phyloP scores from a whole-genome alignment of 1,284 basidiomycete species.

The Inonotus hispidus region DNA sequence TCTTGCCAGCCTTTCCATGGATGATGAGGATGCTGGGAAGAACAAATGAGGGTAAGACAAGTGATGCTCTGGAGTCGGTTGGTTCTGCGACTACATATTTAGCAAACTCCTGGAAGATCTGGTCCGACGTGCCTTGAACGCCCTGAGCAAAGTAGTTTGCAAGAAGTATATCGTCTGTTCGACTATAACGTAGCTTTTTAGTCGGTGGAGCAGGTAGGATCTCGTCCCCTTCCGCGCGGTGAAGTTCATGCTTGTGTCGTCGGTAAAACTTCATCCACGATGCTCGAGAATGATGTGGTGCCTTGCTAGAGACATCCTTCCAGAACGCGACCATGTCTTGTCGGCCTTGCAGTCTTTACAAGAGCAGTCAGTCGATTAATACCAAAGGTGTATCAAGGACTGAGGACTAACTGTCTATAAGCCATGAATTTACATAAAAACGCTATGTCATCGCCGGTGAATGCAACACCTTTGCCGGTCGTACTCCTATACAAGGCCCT shows the following conservation, averaged over 20 bases:
- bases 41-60: background rate
- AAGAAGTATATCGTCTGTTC: constrained; percentile 67
- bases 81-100: constrained; percentile 41
- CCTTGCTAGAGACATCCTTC: constrained; percentile 79
- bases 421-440: constrained; percentile 72
- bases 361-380: background rate
- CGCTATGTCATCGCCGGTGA: constrained; percentile 70
- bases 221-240: constrained; percentile 54
- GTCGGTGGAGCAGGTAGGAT: constrained; percentile 69
- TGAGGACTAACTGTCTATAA: constrained; percentile 52
- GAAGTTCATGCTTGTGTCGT: constrained; percentile 74
- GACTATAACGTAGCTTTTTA: constrained; percentile 80
- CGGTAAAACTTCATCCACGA: constrained; percentile 90
- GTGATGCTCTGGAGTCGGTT: background rate
- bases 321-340: constrained; percentile 80
- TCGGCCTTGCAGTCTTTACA: constrained; percentile 47
- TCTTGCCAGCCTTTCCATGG: constrained; percentile 90
- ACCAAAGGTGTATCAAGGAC: background rate
- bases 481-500: constrained; percentile 72
- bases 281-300: constrained; percentile 79
- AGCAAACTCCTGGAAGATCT: constrained; percentile 72
- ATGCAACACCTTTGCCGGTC: constrained; percentile 80
- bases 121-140: constrained; percentile 73
- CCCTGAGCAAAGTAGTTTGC: constrained; percentile 65
- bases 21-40: constrained; percentile 67